Conservation (phyloP, 768 basidiomycete genomes). For the Mycena amicta region DNA sequence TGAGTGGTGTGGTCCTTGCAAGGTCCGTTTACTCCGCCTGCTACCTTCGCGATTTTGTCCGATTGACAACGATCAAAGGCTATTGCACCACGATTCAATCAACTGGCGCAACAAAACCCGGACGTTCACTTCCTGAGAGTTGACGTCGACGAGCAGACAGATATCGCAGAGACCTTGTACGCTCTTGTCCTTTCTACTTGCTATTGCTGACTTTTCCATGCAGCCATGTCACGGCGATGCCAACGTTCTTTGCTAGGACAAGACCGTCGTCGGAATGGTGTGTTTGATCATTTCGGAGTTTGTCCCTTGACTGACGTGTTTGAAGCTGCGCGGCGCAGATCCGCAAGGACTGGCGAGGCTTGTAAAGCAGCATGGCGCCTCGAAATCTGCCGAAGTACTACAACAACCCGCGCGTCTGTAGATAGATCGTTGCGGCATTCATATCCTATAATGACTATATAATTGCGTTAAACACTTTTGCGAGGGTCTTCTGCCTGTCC, state of each 20-base stretch:
- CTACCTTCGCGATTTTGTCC: background rate
- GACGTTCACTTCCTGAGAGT: constrained; percentile 25
- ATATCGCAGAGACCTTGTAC: constrained; percentile 16
- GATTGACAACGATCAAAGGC: too few species aligned
- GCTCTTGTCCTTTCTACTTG: background rate
- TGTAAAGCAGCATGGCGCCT: constrained; percentile 18
- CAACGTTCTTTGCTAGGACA: constrained; percentile 22
- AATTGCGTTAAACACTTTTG: too few species aligned
- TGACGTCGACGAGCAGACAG: constrained; percentile 22
- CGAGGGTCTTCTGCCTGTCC: too few species aligned
- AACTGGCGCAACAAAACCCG: constrained; percentile 22
- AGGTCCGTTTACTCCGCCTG: constrained; percentile 15
- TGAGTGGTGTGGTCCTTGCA: constrained; percentile 25
- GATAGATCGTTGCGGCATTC: background rate
- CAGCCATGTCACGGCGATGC: constrained; percentile 24
- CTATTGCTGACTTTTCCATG: background rate
- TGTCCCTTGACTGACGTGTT: background rate
- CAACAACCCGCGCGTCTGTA: background rate
- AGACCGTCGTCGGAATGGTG: constrained; percentile 21
- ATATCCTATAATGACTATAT: too few species aligned
- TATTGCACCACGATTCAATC: constrained; percentile 23
- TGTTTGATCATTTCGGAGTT: background rate
- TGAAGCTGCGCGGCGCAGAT: constrained; percentile 24
- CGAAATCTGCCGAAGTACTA: constrained; percentile 7
- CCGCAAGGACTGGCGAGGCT: constrained; percentile 19